Conservation (phyloP, 345 rosid genomes). For the Draba incana region DNA sequence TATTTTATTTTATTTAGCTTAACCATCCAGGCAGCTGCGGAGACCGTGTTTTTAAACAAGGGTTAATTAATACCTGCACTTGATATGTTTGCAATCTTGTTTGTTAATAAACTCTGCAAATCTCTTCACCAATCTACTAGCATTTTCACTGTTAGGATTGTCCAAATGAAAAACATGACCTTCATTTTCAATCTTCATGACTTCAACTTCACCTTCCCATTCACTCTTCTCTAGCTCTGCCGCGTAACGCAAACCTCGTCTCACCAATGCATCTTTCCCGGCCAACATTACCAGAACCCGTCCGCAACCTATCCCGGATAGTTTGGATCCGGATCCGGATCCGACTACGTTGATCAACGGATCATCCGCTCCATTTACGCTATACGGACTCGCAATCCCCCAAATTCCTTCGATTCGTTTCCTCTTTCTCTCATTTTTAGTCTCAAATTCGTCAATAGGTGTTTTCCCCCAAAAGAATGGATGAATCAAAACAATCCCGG, state of each 20-base stretch:
- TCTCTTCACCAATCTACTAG: slow-evolving; percentile 35
- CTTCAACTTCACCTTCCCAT: slow-evolving; percentile 51
- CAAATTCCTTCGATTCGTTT: slow-evolving; percentile 38
- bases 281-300: slow-evolving; percentile 51
- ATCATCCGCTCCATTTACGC: slow-evolving; percentile 49
- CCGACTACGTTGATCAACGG: slow-evolving; percentile 50
- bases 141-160: slow-evolving; percentile 36
- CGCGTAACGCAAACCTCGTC: slow-evolving; percentile 47
- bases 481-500: slow-evolving; percentile 47
- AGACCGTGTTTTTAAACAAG: no score
- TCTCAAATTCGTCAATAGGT: slow-evolving; percentile 34
- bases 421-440: slow-evolving; percentile 40
- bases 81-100: neutral
- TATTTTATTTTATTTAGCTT: neutral
- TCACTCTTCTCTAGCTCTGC: slow-evolving; percentile 44
- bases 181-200: slow-evolving; percentile 45
- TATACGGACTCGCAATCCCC: slow-evolving; percentile 42
- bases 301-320: slow-evolving; percentile 44
- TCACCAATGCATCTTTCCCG: slow-evolving; percentile 42
- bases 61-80: neutral
- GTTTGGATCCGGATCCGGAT: slow-evolving; percentile 35
- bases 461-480: slow-evolving; percentile 52
- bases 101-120: slow-evolving; percentile 37
- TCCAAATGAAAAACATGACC: slow-evolving; percentile 51
- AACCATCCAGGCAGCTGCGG: no score